Conservation (phyloP, 2,329 filamentous ascomycete species). For the Calonectria pteridis region DNA sequence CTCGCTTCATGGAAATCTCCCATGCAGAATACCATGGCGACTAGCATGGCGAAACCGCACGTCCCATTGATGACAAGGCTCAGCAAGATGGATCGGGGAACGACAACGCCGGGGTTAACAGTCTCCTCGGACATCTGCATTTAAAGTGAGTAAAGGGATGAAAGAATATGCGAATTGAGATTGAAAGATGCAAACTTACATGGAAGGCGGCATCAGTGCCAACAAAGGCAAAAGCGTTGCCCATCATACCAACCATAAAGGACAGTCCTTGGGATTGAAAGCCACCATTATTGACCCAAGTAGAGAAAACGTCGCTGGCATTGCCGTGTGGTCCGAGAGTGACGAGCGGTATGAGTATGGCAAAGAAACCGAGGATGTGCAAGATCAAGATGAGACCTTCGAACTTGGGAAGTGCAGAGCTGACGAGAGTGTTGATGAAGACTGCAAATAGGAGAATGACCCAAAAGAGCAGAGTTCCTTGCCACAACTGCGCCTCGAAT, state of each 20-base stretch:
- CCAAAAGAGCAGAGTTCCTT: constrained; percentile 63
- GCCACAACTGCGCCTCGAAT: constrained; percentile 58
- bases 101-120: constrained; percentile 59
- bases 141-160: background rate
- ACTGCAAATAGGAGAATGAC: constrained; percentile 60
- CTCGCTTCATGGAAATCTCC: constrained; percentile 60
- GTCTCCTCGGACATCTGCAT: constrained; percentile 60
- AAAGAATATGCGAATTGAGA: accelerated
- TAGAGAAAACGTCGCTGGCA: constrained; percentile 56
- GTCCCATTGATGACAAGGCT: constrained; percentile 63
- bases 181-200: constrained; percentile 25
- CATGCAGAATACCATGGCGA: constrained; percentile 67
- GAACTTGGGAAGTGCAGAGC: constrained; percentile 60
- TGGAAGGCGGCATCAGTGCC: constrained; percentile 49
- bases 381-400: constrained; percentile 63
- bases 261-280: constrained; percentile 59
- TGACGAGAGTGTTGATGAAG: constrained; percentile 63
- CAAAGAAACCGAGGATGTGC: constrained; percentile 56
- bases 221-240: constrained; percentile 53
- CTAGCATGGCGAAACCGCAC: constrained; percentile 68
- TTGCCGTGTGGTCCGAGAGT: constrained; percentile 48
- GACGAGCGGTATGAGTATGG: constrained; percentile 47
- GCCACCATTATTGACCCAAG: constrained; percentile 57
- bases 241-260: constrained; percentile 60
- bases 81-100: constrained; percentile 64